Evolutionary conservation across 1,284 basidiomycete genomes (phyloP).

Genomic region (Amylostereum areolatum): DNA sequence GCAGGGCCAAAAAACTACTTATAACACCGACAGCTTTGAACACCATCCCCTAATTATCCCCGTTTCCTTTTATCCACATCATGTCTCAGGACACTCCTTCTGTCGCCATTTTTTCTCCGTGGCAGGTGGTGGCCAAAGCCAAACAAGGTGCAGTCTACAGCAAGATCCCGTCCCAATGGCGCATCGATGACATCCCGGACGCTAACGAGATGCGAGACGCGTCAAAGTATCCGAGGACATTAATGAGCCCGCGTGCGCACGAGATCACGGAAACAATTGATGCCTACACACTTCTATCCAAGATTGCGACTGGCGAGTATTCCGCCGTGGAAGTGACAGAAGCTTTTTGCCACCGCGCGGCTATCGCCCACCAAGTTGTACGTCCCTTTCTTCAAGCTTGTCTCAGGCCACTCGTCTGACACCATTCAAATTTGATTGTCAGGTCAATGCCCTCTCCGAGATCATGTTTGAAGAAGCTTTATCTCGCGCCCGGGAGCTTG

Average conservation of each 20-base stretch:
- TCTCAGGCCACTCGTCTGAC: background rate
- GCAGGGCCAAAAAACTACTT: too few species aligned
- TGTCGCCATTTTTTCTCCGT: too few species aligned
- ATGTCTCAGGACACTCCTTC: too few species aligned
- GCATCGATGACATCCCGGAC: background rate
- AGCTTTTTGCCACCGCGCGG: background rate
- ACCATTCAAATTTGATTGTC: background rate
- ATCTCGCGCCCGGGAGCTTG: background rate
- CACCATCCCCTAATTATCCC: too few species aligned
- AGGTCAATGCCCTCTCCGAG: background rate
- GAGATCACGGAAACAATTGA: background rate
- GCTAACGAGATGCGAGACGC: background rate
- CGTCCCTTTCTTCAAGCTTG: background rate
- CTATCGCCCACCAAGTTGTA: background rate
- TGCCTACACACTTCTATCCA: background rate
- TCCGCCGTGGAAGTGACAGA: background rate
- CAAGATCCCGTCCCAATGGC: background rate
- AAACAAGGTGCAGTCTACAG: background rate
- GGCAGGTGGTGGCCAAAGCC: background rate
- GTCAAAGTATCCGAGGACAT: background rate
- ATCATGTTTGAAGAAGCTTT: constrained; percentile 1
- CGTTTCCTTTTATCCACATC: too few species aligned
- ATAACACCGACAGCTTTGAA: too few species aligned
- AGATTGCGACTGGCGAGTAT: background rate
- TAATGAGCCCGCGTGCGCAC: background rate